phyloP scores from a whole-genome alignment of 441 rosid genomes.

The Populus hybrid region DNA sequence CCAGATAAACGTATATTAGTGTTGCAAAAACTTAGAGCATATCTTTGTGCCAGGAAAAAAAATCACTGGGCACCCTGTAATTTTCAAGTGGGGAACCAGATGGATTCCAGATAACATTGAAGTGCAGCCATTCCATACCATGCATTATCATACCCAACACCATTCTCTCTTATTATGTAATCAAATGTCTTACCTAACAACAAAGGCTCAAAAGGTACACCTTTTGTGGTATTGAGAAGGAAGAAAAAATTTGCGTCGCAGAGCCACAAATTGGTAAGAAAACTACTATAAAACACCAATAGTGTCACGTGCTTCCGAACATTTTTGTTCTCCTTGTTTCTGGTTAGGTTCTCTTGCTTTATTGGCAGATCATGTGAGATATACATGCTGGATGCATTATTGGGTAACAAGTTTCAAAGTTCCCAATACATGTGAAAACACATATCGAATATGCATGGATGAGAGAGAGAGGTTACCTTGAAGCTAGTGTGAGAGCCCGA shows the following conservation, averaged over 20 bases:
- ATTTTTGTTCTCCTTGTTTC: neutral
- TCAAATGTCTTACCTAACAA: no score
- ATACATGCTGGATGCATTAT: neutral
- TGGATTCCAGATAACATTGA: no score
- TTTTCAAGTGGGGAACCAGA: neutral
- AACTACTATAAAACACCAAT: neutral
- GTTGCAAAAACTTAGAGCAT: neutral
- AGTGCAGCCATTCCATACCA: neutral
- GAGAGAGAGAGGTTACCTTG: conserved; percentile 53
- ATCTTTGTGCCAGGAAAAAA: neutral
- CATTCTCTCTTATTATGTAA: neutral
- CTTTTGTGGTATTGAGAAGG: neutral
- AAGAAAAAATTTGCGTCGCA: neutral
- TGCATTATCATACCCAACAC: neutral
- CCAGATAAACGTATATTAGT: conserved; percentile 9
- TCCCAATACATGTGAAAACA: neutral
- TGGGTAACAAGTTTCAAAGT: neutral
- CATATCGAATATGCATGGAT: neutral
- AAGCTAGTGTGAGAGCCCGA: conserved; percentile 47
- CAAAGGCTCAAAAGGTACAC: neutral
- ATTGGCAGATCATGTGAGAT: neutral
- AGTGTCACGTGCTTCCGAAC: neutral
- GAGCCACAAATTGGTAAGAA: neutral
- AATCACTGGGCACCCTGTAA: neutral
- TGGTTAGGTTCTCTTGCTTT: neutral